Conservation (phyloP, 768 basidiomycete species). For the Lanmaoa pseudosensibilis region DNA sequence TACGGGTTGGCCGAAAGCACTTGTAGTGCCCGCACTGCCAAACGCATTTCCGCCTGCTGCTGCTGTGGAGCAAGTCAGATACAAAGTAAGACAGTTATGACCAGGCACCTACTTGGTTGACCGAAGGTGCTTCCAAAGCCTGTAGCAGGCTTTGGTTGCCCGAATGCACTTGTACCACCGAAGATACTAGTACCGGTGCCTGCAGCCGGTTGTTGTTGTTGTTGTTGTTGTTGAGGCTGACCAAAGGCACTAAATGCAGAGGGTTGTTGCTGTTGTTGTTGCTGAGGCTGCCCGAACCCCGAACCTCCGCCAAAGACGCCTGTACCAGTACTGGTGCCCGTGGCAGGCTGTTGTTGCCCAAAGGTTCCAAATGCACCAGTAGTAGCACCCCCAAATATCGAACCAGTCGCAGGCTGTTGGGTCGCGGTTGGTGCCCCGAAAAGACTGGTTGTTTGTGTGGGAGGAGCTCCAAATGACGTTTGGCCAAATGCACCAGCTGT, state of each 20-base stretch:
- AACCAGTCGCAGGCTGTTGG: conserved; percentile 30
- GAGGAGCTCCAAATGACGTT: conserved; percentile 32
- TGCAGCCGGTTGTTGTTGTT: conserved; percentile 39
- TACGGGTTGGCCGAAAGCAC: conserved; percentile 30
- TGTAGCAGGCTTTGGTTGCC: conserved; percentile 33
- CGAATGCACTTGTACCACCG: conserved; percentile 33
- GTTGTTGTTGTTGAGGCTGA: conserved; percentile 39
- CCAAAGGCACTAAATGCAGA: conserved; percentile 55
- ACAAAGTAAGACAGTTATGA: neutral
- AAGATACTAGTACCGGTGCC: conserved; percentile 34
- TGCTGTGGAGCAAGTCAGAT: conserved; percentile 7
- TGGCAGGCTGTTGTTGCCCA: conserved; percentile 38
- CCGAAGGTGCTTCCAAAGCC: conserved; percentile 31
- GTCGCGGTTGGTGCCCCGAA: conserved; percentile 30
- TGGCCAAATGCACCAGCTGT: conserved; percentile 64
- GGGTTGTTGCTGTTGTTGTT: conserved; percentile 33
- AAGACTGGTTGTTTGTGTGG: conserved; percentile 25
- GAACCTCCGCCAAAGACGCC: conserved; percentile 44
- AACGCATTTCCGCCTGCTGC: conserved; percentile 26
- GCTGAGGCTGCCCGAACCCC: conserved; percentile 41
- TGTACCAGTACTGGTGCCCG: conserved; percentile 32
- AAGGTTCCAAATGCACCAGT: conserved; percentile 29
- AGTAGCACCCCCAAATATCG: conserved; percentile 31
- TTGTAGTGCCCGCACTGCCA: conserved; percentile 20
- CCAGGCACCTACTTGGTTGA: conserved; percentile 22